Conservation (phyloP, 202 grass and related monocot genomes). For the Digitaria exilis region DNA sequence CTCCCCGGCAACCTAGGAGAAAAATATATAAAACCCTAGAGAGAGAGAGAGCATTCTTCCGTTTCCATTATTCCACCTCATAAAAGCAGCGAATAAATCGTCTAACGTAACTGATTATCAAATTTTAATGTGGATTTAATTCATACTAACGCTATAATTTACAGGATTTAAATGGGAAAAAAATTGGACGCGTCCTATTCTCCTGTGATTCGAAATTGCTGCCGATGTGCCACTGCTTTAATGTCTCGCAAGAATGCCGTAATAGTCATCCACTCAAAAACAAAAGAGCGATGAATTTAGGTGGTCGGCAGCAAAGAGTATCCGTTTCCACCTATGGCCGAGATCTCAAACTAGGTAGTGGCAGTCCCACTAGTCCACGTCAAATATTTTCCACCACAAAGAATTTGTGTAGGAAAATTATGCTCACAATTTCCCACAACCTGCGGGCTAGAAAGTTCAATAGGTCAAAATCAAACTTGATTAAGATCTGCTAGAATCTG, state of each 20-base stretch:
- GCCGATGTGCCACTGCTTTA: neutral
- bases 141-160: neutral
- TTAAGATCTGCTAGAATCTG: neutral
- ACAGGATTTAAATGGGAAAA: neutral
- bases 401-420: neutral
- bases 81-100: slow-evolving; percentile 1
- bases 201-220: neutral
- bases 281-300: neutral
- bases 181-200: neutral
- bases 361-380: slow-evolving; percentile 22
- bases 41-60: neutral
- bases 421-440: neutral
- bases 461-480: neutral
- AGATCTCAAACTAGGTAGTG: slow-evolving; percentile 44
- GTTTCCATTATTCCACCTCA: neutral
- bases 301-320: slow-evolving; percentile 15
- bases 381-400: slow-evolving; percentile 21
- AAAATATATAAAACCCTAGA: neutral
- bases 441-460: neutral
- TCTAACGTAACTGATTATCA: neutral
- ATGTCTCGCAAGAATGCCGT: neutral
- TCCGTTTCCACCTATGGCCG: neutral
- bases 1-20: neutral
- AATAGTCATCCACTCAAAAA: neutral
- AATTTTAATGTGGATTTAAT: neutral